Conservation (phyloP, 148 eudicot species). For the Persicaria tinctoria region DNA sequence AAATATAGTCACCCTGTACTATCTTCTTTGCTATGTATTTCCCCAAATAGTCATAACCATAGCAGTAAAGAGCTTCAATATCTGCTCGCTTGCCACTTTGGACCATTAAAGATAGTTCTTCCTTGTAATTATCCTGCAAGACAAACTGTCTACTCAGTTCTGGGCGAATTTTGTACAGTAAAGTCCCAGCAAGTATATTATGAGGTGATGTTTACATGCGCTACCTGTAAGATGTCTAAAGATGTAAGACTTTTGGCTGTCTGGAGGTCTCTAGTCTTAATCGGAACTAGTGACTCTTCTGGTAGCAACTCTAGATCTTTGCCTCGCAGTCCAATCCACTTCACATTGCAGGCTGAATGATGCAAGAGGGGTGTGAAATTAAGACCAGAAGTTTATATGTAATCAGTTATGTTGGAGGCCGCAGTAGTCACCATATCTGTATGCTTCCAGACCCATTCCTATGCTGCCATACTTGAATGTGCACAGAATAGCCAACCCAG, state of each 20-base stretch:
- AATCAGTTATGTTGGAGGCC: not conserved
- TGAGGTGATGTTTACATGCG: not conserved
- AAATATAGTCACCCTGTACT: slow-evolving; percentile 72
- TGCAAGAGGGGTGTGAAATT: not conserved
- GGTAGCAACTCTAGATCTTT: slow-evolving; percentile 72
- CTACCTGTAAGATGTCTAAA: slow-evolving; percentile 66
- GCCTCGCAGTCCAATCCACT: slow-evolving; percentile 79
- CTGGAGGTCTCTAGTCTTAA: slow-evolving; percentile 72
- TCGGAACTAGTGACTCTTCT: slow-evolving; percentile 56
- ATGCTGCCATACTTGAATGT: slow-evolving; percentile 93
- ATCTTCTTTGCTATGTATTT: slow-evolving; percentile 79
- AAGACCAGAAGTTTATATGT: not conserved
- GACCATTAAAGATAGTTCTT: slow-evolving; percentile 76
- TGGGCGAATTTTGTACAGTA: not conserved
- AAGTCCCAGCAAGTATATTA: not conserved
- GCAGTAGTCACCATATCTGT: slow-evolving; percentile 62
- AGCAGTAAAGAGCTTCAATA: slow-evolving; percentile 82
- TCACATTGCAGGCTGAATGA: slow-evolving; percentile 78
- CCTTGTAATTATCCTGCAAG: slow-evolving; percentile 66
- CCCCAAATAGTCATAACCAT: slow-evolving; percentile 72
- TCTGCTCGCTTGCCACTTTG: slow-evolving; percentile 76
- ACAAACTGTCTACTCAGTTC: not conserved
- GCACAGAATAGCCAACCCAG: slow-evolving; percentile 84
- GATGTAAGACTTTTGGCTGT: slow-evolving; percentile 80
- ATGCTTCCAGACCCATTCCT: slow-evolving; percentile 95